Evolutionary conservation across 352 stramenopile species (phyloP).

Genomic region (Saprolegnia diclina): DNA sequence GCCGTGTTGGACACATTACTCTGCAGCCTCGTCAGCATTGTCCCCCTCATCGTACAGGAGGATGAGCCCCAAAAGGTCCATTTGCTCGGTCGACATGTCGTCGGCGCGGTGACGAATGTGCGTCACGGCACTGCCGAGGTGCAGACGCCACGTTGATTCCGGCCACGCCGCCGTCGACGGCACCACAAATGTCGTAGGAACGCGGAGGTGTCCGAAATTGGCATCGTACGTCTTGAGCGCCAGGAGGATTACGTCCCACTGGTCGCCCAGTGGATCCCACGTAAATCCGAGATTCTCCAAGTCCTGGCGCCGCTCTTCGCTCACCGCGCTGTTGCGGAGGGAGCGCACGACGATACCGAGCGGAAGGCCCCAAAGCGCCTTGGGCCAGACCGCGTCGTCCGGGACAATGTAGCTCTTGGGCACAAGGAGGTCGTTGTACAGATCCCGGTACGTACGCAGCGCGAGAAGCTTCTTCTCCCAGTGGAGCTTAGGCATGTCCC

Average conservation of each 20-base stretch:
- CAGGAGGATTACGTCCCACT: conserved; percentile 3
- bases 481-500: background rate
- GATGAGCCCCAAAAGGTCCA: conserved; percentile 10
- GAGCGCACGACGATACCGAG: conserved; percentile 30
- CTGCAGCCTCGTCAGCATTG: background rate
- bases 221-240: conserved; percentile 7
- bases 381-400: conserved; percentile 20
- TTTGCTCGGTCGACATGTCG: conserved; percentile 13
- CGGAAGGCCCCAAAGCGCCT: conserved; percentile 30
- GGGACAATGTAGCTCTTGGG: conserved; percentile 15
- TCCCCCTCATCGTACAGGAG: conserved; percentile 2
- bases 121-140: conserved; percentile 17
- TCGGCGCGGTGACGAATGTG: conserved; percentile 16
- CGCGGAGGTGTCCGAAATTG: conserved; percentile 1
- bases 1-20: background rate
- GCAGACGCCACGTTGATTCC: conserved; percentile 3
- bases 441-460: conserved; percentile 4
- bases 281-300: conserved; percentile 8
- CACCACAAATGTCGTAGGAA: conserved; percentile 12
- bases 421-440: background rate
- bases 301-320: background rate
- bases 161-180: conserved; percentile 4
- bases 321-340: conserved; percentile 23
- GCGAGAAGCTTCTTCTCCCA: conserved; percentile 1
- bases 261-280: conserved; percentile 9